These are phyloP conservation scores for Tilletia setariae DNA, from an alignment of 1,284 basidiomycete species.

Conservation along the genomic window DNA sequence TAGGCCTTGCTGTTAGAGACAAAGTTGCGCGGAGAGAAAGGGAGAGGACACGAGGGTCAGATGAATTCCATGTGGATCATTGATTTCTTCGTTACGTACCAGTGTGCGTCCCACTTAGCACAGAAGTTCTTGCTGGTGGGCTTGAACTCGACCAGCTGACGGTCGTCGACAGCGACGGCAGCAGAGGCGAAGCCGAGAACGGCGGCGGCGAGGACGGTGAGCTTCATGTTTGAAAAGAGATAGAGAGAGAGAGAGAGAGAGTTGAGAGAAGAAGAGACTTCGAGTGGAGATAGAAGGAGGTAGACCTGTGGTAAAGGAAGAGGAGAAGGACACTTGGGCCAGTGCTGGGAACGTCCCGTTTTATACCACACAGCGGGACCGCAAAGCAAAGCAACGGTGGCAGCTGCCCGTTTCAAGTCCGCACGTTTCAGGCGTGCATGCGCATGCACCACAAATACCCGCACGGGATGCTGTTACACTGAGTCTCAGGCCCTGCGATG, in stretches of 20 bases:
- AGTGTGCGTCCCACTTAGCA: neutral
- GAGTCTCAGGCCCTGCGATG: too few species aligned
- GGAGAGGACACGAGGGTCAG: neutral
- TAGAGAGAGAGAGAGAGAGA: neutral
- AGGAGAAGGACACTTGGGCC: too few species aligned
- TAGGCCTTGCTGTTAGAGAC: slow-evolving; percentile 7
- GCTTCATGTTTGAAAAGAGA: neutral
- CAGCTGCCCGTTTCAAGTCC: too few species aligned
- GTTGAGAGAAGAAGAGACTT: neutral
- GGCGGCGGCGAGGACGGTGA: neutral
- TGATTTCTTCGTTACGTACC: too few species aligned
- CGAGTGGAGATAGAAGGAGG: neutral
- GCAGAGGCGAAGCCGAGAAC: neutral
- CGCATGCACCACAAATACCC: too few species aligned
- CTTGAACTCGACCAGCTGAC: slow-evolving; percentile 1
- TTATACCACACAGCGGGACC: too few species aligned
- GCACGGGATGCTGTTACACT: too few species aligned
- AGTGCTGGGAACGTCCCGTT: too few species aligned
- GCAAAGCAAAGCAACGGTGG: too few species aligned
- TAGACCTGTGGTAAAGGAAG: too few species aligned
- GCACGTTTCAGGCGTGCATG: too few species aligned
- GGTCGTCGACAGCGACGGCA: slow-evolving; percentile 6
- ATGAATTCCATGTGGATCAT: neutral
- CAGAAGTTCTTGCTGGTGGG: neutral
- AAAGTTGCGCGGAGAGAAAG: too few species aligned